phyloP scores from a whole-genome alignment of 176 grass and related monocot genomes.

The Rhynchospora pubera region DNA sequence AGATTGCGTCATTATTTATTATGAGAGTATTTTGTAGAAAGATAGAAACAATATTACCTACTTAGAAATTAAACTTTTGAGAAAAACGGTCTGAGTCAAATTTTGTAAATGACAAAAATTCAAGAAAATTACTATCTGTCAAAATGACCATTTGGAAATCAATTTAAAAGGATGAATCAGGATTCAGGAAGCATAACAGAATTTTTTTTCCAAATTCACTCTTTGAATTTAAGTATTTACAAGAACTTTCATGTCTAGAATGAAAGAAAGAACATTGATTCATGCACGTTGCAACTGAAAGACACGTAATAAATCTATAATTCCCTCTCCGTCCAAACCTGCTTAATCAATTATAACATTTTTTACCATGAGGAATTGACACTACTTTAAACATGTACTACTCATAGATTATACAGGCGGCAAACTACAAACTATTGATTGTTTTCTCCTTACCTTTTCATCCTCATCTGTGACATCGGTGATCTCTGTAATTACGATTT shows the following conservation, averaged over 20 bases:
- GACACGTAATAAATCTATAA: neutral
- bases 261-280: neutral
- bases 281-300: too few species aligned
- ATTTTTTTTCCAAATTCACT: neutral
- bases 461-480: constrained; percentile 14
- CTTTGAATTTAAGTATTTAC: neutral
- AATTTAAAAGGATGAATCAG: neutral
- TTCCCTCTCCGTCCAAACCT: neutral
- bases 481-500: constrained; percentile 16
- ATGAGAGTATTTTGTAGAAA: too few species aligned
- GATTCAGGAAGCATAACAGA: neutral
- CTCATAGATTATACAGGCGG: neutral
- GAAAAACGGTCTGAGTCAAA: neutral
- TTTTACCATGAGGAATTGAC: neutral
- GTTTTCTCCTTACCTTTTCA: neutral
- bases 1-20: too few species aligned
- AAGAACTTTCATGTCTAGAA: neutral
- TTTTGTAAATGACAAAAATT: neutral
- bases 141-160: neutral
- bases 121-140: neutral
- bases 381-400: neutral
- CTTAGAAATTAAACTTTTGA: too few species aligned
- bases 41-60: too few species aligned
- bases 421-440: neutral
- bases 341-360: too few species aligned